Conservation (phyloP, 441 rosid genomes). For the Bruguiera hainesii region DNA sequence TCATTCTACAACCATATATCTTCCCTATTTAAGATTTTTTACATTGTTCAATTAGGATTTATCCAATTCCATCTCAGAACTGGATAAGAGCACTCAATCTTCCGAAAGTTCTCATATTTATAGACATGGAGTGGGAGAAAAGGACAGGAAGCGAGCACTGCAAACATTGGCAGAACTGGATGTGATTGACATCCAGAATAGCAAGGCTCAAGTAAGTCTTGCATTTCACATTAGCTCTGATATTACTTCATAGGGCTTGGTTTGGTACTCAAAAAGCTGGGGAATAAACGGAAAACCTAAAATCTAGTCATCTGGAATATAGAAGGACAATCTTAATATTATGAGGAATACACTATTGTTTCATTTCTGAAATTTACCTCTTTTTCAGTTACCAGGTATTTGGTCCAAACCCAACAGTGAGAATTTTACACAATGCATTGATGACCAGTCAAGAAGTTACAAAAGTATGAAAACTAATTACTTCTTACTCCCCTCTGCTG, state of each 20-base stretch:
- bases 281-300: neutral
- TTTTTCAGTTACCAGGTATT: constrained; percentile 60
- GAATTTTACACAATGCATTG: constrained; percentile 71
- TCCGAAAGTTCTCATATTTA: constrained; percentile 39
- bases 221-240: constrained; percentile 8
- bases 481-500: neutral
- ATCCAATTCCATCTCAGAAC: constrained; percentile 30
- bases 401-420: constrained; percentile 80
- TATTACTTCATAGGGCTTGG: neutral
- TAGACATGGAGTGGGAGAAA: constrained; percentile 34
- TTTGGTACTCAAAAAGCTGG: neutral
- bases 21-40: constrained; percentile 9
- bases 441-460: constrained; percentile 38
- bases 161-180: constrained; percentile 33
- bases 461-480: constrained; percentile 46
- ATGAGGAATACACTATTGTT: neutral
- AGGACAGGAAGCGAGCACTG: constrained; percentile 44
- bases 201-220: constrained; percentile 49
- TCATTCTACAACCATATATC: neutral
- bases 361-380: constrained; percentile 22
- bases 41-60: constrained; percentile 38
- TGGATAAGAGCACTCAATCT: constrained; percentile 32
- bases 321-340: neutral
- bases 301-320: neutral
- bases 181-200: constrained; percentile 24